A percentile compares a stretch with the other conserved stretches of the same genome.
phyloP scores from a whole-genome alignment of 345 rosid species.

The Ricinus communis region DNA sequence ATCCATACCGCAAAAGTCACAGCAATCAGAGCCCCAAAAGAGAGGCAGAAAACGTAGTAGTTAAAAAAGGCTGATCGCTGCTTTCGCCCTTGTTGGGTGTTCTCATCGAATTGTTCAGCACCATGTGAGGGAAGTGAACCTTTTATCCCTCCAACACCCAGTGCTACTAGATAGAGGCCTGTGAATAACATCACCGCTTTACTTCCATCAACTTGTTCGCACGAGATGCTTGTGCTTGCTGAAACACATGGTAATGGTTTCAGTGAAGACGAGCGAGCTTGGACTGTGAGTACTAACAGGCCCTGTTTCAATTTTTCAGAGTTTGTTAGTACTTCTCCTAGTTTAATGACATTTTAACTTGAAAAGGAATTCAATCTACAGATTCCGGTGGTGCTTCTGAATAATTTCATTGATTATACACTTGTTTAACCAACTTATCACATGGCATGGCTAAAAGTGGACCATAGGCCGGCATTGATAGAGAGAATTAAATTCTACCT shows the following conservation, averaged over 20 bases:
- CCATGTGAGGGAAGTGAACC: conserved; percentile 95
- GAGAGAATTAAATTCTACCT: too few relatives aligned
- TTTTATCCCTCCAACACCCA: conserved; percentile 92
- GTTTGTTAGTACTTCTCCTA: neutral
- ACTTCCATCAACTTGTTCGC: conserved; percentile 37
- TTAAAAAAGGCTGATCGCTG: conserved; percentile 85
- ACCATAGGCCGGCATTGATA: neutral
- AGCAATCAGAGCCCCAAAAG: conserved; percentile 81
- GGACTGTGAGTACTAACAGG: conserved; percentile 47
- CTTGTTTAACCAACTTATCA: conserved; percentile 8
- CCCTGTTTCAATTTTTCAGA: conserved; percentile 42
- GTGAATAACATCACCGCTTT: conserved; percentile 53
- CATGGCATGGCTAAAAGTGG: neutral
- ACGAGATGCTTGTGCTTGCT: conserved; percentile 20
- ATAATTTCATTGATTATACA: neutral
- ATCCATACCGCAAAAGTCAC: conserved; percentile 93
- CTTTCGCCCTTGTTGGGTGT: conserved; percentile 63
- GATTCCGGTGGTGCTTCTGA: neutral
- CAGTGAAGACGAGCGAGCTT: conserved; percentile 53
- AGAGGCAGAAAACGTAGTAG: conserved; percentile 77
- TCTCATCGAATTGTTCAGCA: conserved; percentile 90
- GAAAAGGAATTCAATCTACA: too few relatives aligned
- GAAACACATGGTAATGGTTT: conserved; percentile 44
- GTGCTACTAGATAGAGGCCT: conserved; percentile 81
- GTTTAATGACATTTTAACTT: too few relatives aligned